phyloP scores from a whole-genome alignment of 1,284 basidiomycete genomes.

The Ceratobasidium sp. region DNA sequence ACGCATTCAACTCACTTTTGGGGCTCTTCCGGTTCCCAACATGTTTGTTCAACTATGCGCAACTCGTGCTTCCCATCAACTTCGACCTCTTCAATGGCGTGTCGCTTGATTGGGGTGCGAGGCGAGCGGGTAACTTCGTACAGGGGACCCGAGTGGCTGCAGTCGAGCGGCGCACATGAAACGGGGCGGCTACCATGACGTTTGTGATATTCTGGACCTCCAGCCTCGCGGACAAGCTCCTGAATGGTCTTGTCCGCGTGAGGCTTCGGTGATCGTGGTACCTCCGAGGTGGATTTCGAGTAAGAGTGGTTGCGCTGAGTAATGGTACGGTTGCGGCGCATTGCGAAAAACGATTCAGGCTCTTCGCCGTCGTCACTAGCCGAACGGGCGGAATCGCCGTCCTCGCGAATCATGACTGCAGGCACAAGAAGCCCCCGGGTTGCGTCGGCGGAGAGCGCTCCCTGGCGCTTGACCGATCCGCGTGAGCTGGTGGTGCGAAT shows the following conservation, averaged over 20 bases:
- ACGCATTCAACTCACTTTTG: slow-evolving; percentile 25
- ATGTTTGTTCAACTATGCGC: slow-evolving; percentile 11
- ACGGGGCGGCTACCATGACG: slow-evolving; percentile 13
- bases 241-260: slow-evolving; percentile 27
- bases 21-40: slow-evolving; percentile 21
- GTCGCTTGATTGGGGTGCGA: slow-evolving; percentile 12
- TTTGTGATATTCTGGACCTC: slow-evolving; percentile 23
- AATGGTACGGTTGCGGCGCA: slow-evolving; percentile 32
- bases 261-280: not conserved
- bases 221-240: slow-evolving; percentile 30
- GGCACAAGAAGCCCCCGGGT: slow-evolving; percentile 32
- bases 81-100: slow-evolving; percentile 28
- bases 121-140: slow-evolving; percentile 29
- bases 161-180: slow-evolving; percentile 7
- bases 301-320: slow-evolving; percentile 26
- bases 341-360: slow-evolving; percentile 18
- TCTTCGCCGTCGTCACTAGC: slow-evolving; percentile 28
- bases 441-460: slow-evolving; percentile 14
- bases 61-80: slow-evolving; percentile 30
- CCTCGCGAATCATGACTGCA: slow-evolving; percentile 27
- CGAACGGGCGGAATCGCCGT: not conserved
- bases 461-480: slow-evolving; percentile 18
- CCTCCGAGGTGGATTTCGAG: slow-evolving; percentile 7
- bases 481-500: slow-evolving; percentile 36
- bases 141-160: slow-evolving; percentile 6